Evolutionary conservation across 2,329 filamentous ascomycete genomes (phyloP), one percentile per base, ranked within the genome.

Genomic region (Tympanopsis confertula): DNA sequence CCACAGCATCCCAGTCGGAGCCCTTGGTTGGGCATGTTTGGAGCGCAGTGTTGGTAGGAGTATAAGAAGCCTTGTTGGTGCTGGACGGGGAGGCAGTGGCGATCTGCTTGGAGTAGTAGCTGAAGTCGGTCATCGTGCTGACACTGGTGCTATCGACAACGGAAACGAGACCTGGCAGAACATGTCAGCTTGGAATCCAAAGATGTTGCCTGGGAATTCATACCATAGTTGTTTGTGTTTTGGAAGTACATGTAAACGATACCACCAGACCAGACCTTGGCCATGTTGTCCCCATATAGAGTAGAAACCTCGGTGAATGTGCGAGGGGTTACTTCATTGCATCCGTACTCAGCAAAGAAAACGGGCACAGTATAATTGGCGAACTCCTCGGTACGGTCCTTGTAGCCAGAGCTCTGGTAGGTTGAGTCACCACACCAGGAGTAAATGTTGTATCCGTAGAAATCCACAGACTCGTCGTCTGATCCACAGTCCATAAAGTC

Each of bases 321-420:
- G 48, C 76, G 72, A 20, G 71, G 71, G 35, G 50, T 47, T 20
- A 74, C 68, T 35, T 63, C 54, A 56, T 79, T 80, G 65, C 76
- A 81, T 43, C 76, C 76, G 44, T 78, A 80, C 49, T 81, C 76
- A 39, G 71, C 76, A 62, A 79, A 79, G 61, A 80, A 79, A 46
- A 80, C 68, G 5, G 75, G 75, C 35, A 78, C 60, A 19, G 70
- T 66, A 38, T 68, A 68, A 46, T 71, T 65, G 45, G 61, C 48
- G 58, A 81, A 80, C 53, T 71, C 66, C n/a, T 62, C 55, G 19
- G 72, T 68, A n/a, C 80, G 54, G 13, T 62, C 58, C 42, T 75
- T 57, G 50, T 77, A 81, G 30, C 71, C 68, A 13, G 65, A 63
- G 24, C 57, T 64, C 30, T 62, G 54, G 58, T 68, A 78, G 39